Evolutionary conservation across 1,139 yeast genomes (phyloP).

Genomic region (Magnusiomyces magnusii): DNA sequence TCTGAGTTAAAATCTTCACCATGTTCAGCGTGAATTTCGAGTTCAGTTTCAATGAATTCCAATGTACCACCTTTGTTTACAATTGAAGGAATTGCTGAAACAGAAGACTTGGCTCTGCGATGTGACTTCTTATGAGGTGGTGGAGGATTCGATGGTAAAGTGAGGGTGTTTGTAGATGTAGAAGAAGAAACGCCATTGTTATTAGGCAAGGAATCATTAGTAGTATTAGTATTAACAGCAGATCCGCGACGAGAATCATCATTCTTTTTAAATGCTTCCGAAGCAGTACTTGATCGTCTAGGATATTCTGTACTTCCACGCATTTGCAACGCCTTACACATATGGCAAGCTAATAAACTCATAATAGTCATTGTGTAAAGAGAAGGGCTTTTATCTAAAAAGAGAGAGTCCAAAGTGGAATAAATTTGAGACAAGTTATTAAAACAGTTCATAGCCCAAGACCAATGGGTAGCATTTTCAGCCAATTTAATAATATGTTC

Average conservation of each 20-base stretch:
- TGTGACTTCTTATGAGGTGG: background rate
- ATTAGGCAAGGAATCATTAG: background rate
- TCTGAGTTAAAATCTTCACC: background rate
- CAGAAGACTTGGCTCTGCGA: background rate
- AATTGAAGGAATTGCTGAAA: background rate
- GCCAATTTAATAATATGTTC: constrained; percentile 14
- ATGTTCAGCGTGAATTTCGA: background rate
- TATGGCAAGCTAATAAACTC: constrained; percentile 1
- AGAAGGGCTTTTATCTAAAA: background rate
- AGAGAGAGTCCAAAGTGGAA: background rate
- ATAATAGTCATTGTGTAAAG: background rate
- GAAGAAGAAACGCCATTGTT: background rate
- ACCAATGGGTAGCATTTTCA: constrained; percentile 14
- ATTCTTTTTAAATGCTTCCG: background rate
- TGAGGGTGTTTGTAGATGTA: background rate
- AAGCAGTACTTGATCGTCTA: background rate
- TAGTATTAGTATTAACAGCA: background rate
- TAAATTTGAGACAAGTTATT: constrained; percentile 9
- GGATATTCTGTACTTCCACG: background rate
- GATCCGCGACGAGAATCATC: background rate
- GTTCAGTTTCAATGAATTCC: background rate
- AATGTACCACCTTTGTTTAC: background rate
- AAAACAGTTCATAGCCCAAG: constrained; percentile 13
- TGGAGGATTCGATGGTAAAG: background rate
- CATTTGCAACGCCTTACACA: constrained; percentile 3